These are phyloP conservation scores for Solanum gandarillasii DNA, from an alignment of 257 asterid genomes.

Conservation along the genomic window DNA sequence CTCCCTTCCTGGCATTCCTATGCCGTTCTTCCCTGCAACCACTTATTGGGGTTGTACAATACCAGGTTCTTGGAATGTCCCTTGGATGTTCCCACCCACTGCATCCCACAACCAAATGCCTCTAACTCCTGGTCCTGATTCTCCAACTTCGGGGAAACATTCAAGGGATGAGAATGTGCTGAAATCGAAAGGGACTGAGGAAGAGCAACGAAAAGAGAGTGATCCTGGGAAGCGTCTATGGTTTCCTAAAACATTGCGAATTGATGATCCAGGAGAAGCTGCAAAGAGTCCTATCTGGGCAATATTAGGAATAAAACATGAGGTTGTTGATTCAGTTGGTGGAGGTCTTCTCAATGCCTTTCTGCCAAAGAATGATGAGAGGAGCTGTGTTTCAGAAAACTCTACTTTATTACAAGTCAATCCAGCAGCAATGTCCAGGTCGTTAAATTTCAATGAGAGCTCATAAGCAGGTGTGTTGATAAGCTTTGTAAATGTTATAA, in stretches of 20 bases:
- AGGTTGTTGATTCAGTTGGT: constrained; percentile 23
- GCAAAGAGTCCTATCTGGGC: constrained; percentile 81
- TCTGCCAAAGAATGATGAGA: constrained; percentile 33
- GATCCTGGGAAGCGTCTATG: constrained; percentile 43
- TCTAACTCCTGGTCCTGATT: constrained; percentile 20
- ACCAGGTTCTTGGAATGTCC: constrained; percentile 26
- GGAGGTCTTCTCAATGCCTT: constrained; percentile 52
- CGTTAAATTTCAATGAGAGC: constrained; percentile 58
- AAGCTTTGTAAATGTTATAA: background rate
- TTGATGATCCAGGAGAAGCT: constrained; percentile 61
- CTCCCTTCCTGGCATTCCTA: constrained; percentile 37
- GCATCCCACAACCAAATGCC: constrained; percentile 8
- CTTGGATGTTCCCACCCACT: constrained; percentile 20
- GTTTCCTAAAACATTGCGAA: constrained; percentile 70
- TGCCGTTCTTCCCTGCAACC: constrained; percentile 46
- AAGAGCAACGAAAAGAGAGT: constrained; percentile 11
- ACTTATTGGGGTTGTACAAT: constrained; percentile 62
- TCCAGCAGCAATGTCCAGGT: constrained; percentile 77
- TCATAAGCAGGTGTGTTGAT: constrained; percentile 13
- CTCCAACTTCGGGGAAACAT: constrained; percentile 45
- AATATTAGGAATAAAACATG: constrained; percentile 50
- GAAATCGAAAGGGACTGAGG: background rate
- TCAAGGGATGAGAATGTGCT: constrained; percentile 32
- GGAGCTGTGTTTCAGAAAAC: constrained; percentile 26
- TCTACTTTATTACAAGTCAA: constrained; percentile 60